Base-by-base conservation (phyloP, 2,329 filamentous ascomycete species). In the Plenodomus biglobosus region DNA sequence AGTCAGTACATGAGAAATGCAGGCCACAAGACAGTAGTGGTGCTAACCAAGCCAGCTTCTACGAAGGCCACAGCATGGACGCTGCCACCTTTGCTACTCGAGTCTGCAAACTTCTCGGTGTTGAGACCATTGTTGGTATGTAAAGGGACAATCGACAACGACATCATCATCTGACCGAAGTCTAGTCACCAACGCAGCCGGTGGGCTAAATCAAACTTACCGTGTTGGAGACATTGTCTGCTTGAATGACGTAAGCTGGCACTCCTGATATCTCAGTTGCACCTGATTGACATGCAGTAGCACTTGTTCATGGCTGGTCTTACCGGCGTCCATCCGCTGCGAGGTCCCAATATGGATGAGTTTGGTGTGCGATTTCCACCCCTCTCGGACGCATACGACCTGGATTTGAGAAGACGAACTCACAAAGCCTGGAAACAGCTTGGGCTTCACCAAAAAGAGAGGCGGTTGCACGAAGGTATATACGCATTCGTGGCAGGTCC, bases 401-500 rank as follows among this genome's bases (percentile, higher is more conserved):
- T 87, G 11, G 76, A 80, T 36, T 73, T 86, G 38, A 77, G 84
- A 42, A 77, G 79, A 52, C 74, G 77, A 39, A 78, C 79, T 3
- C 83, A 86, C 64, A 73, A 73, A 43, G 76, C 78, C 20, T 86
- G 83, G 81, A 73, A 75, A 38, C 76, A 77, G 50, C 70, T 83
- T 1, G 66, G 71, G 3, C 64, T 74, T 11, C 62, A 76, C 27
- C 71, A 77, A 35, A 75, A 72, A 42, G 74, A 74, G 34, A 72
- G 83, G 48, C 75, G 72, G 53, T 63, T 87, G 53, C 82, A 85
- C 53, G 84, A 87, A 64, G 84, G 84, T 16, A 80, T 85, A 2
- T 87, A 87, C 72, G 83, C 83, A 5, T 87, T 82, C 62, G 82
- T 84, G 38, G 79, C 77, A 16, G 84, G 84, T 15, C 84, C 84